Base-by-base conservation (phyloP, 2,329 filamentous ascomycete species). In the Colletotrichum sp. region DNA sequence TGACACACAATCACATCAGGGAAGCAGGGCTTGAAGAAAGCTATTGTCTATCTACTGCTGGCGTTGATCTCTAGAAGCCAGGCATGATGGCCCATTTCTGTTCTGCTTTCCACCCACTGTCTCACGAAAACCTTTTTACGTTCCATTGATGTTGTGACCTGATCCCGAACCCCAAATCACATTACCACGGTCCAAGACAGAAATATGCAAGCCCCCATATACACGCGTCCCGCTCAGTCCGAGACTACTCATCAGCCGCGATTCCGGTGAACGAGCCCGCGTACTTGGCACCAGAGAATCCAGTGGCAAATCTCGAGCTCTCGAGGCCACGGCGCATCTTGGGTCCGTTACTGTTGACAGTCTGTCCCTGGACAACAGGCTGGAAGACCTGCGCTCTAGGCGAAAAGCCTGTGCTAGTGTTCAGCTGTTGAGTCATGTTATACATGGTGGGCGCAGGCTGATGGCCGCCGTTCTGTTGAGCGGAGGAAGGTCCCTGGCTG, bases 301-400 rank as follows among this genome's bases (percentile, higher is more conserved):
- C 74, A 18, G 74, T 69, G 15, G 74, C 74, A 24, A 74, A 74
- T 13, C 63, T 73, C 3, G 74, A 76, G 49, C 59, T 65, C 34
- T 18, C 74, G 12, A 76, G 65, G 28, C 74, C 74, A 18, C 71
- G 28, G 7, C 74, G 71, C 18, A 30, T 30, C 7, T 18, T 16
- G 9, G 49, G 18, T 36, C 8, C 24, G 7, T 15, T 62, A 30
- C 8, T n/a, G 24, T 52, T 70, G 64, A 3, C 57, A 49, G 49
- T 69, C 64, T 4, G 49, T 16, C 52, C 44, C 44, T 64, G 32
- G 4, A 36, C 65, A 5, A 13, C n/a, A 15, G 74, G 64, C 7
- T 71, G 73, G 26, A 76, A 62, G 5, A 34, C 16, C 18, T 57
- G 30, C 9, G 44, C 55, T 30, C 4, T 44, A 30, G 24, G 60